These are phyloP conservation scores for Mangifera indica DNA, from an alignment of 345 rosid genomes.

Conservation along the genomic window DNA sequence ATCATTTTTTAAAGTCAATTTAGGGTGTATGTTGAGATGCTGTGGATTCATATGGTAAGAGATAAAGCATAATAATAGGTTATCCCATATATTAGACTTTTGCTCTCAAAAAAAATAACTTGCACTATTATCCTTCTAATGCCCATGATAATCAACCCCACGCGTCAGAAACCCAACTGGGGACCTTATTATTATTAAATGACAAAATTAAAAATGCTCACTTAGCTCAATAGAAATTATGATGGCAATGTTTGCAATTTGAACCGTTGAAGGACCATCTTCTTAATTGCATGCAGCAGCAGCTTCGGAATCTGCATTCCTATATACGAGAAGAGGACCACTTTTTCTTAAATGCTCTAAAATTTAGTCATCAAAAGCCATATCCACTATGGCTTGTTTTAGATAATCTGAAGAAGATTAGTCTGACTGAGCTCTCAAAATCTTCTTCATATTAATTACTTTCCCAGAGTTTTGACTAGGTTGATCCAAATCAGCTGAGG, in stretches of 20 bases:
- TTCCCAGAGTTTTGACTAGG: conserved; percentile 17
- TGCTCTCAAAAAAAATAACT: too few relatives aligned
- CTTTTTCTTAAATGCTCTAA: conserved; percentile 8
- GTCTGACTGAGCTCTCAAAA: conserved; percentile 14
- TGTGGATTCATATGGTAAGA: not conserved
- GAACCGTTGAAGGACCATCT: conserved; percentile 16
- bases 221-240: not conserved
- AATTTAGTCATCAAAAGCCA: not conserved
- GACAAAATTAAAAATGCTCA: conserved; percentile 9
- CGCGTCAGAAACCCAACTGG: not conserved
- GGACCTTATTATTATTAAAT: conserved; percentile 1
- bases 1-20: not conserved
- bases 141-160: not conserved
- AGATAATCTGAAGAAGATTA: conserved; percentile 16
- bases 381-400: not conserved
- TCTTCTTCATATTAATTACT: too few relatives aligned
- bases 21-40: not conserved
- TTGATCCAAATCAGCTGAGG: conserved; percentile 27
- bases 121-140: not conserved
- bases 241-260: conserved; percentile 9
- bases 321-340: conserved; percentile 34
- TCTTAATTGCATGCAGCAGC: conserved; percentile 7
- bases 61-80: not conserved
- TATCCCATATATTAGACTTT: too few relatives aligned
- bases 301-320: not conserved